Conservation (phyloP, 257 asterid genomes). For the Jaltomata sinuosa region DNA sequence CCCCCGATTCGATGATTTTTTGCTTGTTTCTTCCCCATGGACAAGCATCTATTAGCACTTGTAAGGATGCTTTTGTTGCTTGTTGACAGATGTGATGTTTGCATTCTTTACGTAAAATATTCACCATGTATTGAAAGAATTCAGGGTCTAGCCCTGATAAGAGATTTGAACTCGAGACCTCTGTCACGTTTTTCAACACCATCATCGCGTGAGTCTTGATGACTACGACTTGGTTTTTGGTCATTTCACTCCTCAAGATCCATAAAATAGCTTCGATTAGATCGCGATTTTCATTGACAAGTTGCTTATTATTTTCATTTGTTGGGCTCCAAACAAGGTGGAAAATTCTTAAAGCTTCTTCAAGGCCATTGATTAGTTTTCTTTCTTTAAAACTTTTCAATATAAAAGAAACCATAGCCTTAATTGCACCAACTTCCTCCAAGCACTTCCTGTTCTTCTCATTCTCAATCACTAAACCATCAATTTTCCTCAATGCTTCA, state of each 20-base stretch:
- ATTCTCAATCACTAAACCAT: conserved; percentile 25
- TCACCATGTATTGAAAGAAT: conserved; percentile 11
- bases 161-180: not conserved
- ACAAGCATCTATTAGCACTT: conserved; percentile 25
- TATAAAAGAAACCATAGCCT: conserved; percentile 9
- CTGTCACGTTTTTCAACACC: conserved; percentile 11
- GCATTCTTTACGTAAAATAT: conserved; percentile 2
- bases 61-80: conserved; percentile 25
- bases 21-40: conserved; percentile 37
- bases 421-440: conserved; percentile 26
- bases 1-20: conserved; percentile 31
- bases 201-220: conserved; percentile 24
- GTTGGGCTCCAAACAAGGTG: conserved; percentile 7
- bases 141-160: conserved; percentile 22
- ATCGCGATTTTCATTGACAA: conserved; percentile 14
- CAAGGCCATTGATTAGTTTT: conserved; percentile 7
- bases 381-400: conserved; percentile 3
- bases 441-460: conserved; percentile 17
- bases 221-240: not conserved
- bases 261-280: conserved; percentile 32
- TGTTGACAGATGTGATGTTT: not conserved
- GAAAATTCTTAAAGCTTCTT: conserved; percentile 29
- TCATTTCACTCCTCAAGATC: conserved; percentile 12
- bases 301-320: not conserved
- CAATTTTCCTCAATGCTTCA: conserved; percentile 24